These are phyloP conservation scores for Zelopaecilomyces penicillatus DNA, from an alignment of 2,329 filamentous ascomycete species.

Conservation along the genomic window DNA sequence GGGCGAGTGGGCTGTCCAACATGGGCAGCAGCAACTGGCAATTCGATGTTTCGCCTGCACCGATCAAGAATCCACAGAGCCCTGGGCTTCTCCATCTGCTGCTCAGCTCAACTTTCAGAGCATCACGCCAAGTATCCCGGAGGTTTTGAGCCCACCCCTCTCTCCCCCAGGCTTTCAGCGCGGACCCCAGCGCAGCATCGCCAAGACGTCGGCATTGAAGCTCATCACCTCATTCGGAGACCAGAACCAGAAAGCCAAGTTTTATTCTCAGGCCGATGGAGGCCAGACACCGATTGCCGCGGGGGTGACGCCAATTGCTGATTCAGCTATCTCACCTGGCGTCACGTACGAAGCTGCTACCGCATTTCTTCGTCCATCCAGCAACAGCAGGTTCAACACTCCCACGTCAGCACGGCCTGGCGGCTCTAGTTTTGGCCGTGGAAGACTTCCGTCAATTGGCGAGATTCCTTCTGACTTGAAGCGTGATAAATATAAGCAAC, in stretches of 20 bases:
- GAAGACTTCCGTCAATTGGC: slow-evolving; percentile 69
- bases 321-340: slow-evolving; percentile 58
- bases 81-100: slow-evolving; percentile 81
- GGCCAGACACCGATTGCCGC: slow-evolving; percentile 68
- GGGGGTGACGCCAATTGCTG: slow-evolving; percentile 81
- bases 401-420: slow-evolving; percentile 55
- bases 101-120: slow-evolving; percentile 49
- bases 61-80: slow-evolving; percentile 72
- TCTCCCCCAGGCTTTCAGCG: slow-evolving; percentile 60
- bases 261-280: slow-evolving; percentile 49
- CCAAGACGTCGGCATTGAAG: slow-evolving; percentile 77
- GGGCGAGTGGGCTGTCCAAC: slow-evolving; percentile 84
- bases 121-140: slow-evolving; percentile 46
- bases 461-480: slow-evolving; percentile 38
- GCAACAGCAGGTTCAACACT: slow-evolving; percentile 61
- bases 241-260: slow-evolving; percentile 51
- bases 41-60: slow-evolving; percentile 92
- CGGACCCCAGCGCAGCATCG: slow-evolving; percentile 54
- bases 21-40: slow-evolving; percentile 81
- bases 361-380: slow-evolving; percentile 58
- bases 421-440: slow-evolving; percentile 51
- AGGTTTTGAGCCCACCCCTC: slow-evolving; percentile 61
- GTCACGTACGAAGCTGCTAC: slow-evolving; percentile 54
- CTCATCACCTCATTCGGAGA: slow-evolving; percentile 84
- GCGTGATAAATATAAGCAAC: slow-evolving; percentile 18